These are phyloP conservation scores for Ustilago cynodontis DNA, from an alignment of 1,284 basidiomycete species.

Conservation along the genomic window DNA sequence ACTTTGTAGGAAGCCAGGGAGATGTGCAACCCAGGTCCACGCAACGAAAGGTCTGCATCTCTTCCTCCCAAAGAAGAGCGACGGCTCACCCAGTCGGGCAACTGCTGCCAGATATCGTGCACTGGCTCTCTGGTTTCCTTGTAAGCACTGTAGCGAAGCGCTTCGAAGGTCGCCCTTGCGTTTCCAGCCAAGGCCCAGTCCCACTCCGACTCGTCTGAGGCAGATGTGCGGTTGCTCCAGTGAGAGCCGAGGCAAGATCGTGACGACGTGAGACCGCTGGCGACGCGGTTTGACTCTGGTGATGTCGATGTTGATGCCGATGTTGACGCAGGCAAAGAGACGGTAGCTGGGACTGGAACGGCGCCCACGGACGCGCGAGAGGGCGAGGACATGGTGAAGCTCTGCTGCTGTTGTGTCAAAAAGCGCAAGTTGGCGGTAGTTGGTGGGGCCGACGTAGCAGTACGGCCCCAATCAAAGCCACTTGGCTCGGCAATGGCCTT, in stretches of 20 bases:
- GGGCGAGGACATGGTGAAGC: constrained; percentile 3
- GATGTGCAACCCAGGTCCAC: constrained; percentile 26
- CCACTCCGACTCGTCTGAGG: constrained; percentile 44
- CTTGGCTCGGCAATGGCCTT: constrained; percentile 38
- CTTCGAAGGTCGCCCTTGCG: constrained; percentile 33
- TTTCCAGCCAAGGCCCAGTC: constrained; percentile 51
- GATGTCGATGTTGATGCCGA: constrained; percentile 25
- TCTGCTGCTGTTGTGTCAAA: constrained; percentile 17
- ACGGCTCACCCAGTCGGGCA: constrained; percentile 52
- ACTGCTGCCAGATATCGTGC: constrained; percentile 49
- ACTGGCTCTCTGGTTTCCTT: constrained; percentile 42
- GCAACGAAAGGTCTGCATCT: constrained; percentile 39
- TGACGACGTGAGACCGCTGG: constrained; percentile 9
- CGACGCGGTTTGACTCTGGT: constrained; percentile 12
- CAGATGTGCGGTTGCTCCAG: constrained; percentile 16
- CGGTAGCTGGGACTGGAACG: neutral
- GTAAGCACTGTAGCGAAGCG: constrained; percentile 30
- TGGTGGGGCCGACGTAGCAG: constrained; percentile 26
- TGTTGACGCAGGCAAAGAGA: constrained; percentile 26
- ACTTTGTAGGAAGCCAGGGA: constrained; percentile 15
- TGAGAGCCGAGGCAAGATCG: constrained; percentile 15
- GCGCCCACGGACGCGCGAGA: neutral
- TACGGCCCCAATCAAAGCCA: constrained; percentile 49
- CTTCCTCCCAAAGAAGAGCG: constrained; percentile 44
- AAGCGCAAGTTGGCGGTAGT: constrained; percentile 16